Base-by-base conservation (phyloP, 257 asterid genomes). In the Gardenia jasminoides region DNA sequence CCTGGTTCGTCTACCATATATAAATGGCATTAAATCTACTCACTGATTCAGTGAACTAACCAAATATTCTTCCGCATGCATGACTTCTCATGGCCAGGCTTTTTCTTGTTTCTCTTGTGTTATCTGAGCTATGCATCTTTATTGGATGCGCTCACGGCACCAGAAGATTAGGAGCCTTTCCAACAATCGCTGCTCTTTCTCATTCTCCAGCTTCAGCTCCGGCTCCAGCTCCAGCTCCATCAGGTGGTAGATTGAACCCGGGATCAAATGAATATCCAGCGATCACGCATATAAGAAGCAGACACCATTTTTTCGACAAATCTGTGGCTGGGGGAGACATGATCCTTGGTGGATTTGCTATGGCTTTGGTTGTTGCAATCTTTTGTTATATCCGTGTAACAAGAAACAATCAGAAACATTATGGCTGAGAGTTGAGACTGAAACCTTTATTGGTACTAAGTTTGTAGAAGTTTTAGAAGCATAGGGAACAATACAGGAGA, bases 261-360 rank as follows among this genome's bases (percentile, higher is more conserved):
- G 68, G 65, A 58, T 58, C 30, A 22, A 58, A 2, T 58, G 65
- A 58, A 58, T 22, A 31, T 50, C 72, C 72, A 39, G 67, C 4
- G 30, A 54, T 68, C 39, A 47, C 33, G 46, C 74, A 67, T 46
- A 33, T 74, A 2, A 33, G 78, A 33, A 74, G 70, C 75, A 78
- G 69, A 72, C 88, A 80, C 67, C 82, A 80, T 26, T 79, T 81
- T 22, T 65, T 20, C 61, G 68, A 78, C 75, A 80, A 72, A 74
- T 84, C 84, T 20, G 59, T 74, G 54, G 84, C 83, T 17, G 85
- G 86, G 68, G 87, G 89, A 75, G 88, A 85, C 74, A 76, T 83
- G 44, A 85, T 85, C 48, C 83, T 88, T 22, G 85, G 86, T 56
- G 88, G 89, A 61, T 86, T 85, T 24, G 89, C 87, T 1, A 48